Percentiles rank a stretch among this genome's conserved stretches.
Conservation (phyloP, 2,329 filamentous ascomycete species). For the Phialocephala subalpina region DNA sequence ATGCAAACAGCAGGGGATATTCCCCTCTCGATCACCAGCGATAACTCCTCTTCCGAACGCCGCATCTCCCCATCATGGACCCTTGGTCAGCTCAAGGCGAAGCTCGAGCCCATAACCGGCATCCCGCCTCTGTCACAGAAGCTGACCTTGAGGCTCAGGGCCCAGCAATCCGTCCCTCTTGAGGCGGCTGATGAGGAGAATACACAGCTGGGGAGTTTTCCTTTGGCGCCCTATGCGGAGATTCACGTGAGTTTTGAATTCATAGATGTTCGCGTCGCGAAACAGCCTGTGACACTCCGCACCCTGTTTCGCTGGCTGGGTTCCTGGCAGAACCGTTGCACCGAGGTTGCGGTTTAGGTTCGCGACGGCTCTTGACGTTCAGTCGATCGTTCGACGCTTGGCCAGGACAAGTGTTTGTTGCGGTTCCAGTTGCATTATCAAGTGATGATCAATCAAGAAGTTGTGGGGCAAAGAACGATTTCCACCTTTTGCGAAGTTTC, state of each 20-base stretch:
- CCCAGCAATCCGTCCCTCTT: slow-evolving; percentile 68
- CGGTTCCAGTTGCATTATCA: slow-evolving; percentile 19
- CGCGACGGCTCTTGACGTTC: slow-evolving; percentile 7
- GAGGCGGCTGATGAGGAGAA: slow-evolving; percentile 77
- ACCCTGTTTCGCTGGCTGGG: slow-evolving; percentile 4
- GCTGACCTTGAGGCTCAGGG: slow-evolving; percentile 73
- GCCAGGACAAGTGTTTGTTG: slow-evolving; percentile 12
- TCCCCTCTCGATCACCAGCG: slow-evolving; percentile 77
- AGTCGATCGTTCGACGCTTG: slow-evolving; percentile 6
- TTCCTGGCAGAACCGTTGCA: slow-evolving; percentile 12
- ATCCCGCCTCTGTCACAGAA: slow-evolving; percentile 83
- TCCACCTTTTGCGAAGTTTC: slow-evolving; percentile 8
- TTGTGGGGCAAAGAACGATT: slow-evolving; percentile 13
- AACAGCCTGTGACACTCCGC: slow-evolving; percentile 23
- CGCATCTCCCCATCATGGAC: slow-evolving; percentile 94
- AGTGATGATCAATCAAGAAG: slow-evolving; percentile 19
- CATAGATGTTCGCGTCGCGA: slow-evolving; percentile 25
- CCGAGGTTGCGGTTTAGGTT: slow-evolving; percentile 19
- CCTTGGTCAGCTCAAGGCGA: slow-evolving; percentile 81
- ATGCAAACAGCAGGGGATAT: slow-evolving; percentile 71
- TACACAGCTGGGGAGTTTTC: slow-evolving; percentile 69
- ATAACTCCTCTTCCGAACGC: slow-evolving; percentile 83
- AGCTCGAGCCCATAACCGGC: slow-evolving; percentile 92
- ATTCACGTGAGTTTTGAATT: slow-evolving; percentile 71
- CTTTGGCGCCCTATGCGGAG: slow-evolving; percentile 78